Conservation (phyloP, 2,329 filamentous ascomycete genomes). For the Cercospora zeina region DNA sequence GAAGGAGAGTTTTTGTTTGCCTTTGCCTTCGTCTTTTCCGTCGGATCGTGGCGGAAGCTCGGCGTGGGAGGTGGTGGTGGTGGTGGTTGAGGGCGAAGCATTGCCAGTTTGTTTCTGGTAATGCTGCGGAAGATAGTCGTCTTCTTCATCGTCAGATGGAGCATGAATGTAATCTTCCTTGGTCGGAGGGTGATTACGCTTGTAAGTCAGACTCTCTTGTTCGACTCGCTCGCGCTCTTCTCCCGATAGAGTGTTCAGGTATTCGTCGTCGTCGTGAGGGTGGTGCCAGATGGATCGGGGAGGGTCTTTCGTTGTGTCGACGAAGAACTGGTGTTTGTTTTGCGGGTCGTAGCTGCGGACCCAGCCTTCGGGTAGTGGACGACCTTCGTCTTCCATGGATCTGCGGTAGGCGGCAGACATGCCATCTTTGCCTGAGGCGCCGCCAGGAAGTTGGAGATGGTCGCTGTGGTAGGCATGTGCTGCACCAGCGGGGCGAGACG, state of each 20-base stretch:
- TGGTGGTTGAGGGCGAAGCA: constrained; percentile 21
- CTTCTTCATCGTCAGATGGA: constrained; percentile 50
- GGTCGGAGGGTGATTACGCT: constrained; percentile 28
- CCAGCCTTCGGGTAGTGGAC: constrained; percentile 59
- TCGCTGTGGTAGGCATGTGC: constrained; percentile 18
- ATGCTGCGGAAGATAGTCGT: constrained; percentile 38
- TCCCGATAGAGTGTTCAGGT: constrained; percentile 51
- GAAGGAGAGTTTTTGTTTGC: constrained; percentile 41
- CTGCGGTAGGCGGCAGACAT: constrained; percentile 56
- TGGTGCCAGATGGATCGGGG: constrained; percentile 63
- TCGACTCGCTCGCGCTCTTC: constrained; percentile 54
- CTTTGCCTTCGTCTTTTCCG: constrained; percentile 34
- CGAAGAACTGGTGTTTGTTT: constrained; percentile 62
- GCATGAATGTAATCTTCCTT: constrained; percentile 48
- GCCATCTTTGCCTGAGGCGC: constrained; percentile 46
- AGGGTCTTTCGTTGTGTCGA: constrained; percentile 57
- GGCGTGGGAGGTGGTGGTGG: constrained; percentile 23
- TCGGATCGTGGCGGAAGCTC: constrained; percentile 31
- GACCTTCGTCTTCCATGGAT: constrained; percentile 63
- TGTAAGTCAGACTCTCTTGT: constrained; percentile 40
- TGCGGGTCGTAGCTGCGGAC: constrained; percentile 57
- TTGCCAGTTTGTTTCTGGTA: constrained; percentile 17
- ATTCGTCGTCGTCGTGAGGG: constrained; percentile 61
- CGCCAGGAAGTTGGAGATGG: constrained; percentile 34
- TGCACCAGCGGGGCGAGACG: constrained; percentile 18